Evolutionary conservation across 495 filamentous ascomycete genomes (phyloP), one percentile per base, ranked within the genome.

Genomic region (Daldinia concentrica): DNA sequence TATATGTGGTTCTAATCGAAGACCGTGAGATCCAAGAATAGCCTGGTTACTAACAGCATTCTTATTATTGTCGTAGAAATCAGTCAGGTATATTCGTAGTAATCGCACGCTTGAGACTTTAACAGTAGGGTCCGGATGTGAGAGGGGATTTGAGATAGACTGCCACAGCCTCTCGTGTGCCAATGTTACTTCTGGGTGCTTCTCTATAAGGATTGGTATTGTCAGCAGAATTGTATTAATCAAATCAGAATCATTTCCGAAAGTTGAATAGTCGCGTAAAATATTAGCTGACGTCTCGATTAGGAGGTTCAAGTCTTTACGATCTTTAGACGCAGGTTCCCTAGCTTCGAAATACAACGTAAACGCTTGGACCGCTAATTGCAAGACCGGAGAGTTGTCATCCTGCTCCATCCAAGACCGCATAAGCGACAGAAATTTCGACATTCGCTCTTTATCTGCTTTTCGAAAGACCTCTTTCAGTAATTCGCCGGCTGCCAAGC

Each of bases 391-490:
- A 57, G 86, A 70, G 64, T 96, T 92, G 12, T 89, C 87, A 9
- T 86, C 85, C 69, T 94, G 88, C 58, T 86, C 86, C 30, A 93
- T 75, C 94, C 94, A 98, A n/a, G 86, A 85, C 58, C 87, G 87
- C 55, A 97, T 79, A 32, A 92, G 84, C 1, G 80, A 81, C 52
- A 93, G 72, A 70, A 96, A 93, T 32, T 85, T 87, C 66, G 88
- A 85, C 69, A 87, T 81, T 45, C 87, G 84, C 70, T 95, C 93
- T 59, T 84, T 84, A 76, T 97, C 90, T 2, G 93, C 91, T 66
- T 91, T 88, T 50, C 88, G 88, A 77, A 95, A 97, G 55, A 92
- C 83, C 75, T 91, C 88, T 72, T 92, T 93, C 45, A 97, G 80
- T 32, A 99, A 79, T 34, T 88, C 87, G 15, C 88, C 92, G 9